A percentile compares a stretch with the other conserved stretches of the same genome.
These are phyloP conservation scores for Brassica napus DNA, from an alignment of 345 rosid genomes.

Conservation along the genomic window DNA sequence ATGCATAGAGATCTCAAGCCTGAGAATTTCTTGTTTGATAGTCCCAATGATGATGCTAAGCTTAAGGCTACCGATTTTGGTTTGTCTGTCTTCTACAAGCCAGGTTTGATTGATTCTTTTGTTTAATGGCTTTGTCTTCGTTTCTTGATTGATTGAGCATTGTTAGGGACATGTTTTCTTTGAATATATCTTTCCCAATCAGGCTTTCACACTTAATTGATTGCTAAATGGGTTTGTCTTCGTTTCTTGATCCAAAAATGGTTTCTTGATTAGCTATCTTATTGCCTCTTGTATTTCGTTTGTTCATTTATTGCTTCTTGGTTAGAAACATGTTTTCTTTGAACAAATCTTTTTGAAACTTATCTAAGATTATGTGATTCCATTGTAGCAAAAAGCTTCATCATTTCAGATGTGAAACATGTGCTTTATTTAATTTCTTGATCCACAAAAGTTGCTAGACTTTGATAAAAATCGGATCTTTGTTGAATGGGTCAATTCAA, in stretches of 20 bases:
- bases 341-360: background rate
- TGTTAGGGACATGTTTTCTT: too few relatives aligned
- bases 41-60: slow-evolving; percentile 65
- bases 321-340: background rate
- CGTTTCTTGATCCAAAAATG: slow-evolving; percentile 3
- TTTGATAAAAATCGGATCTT: background rate
- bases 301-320: slow-evolving; percentile 8
- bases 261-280: background rate
- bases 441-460: background rate
- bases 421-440: background rate
- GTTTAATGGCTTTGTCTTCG: background rate
- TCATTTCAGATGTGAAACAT: background rate
- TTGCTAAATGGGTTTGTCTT: background rate
- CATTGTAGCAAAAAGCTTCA: background rate
- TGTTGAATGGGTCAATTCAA: background rate
- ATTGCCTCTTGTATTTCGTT: background rate
- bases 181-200: too few relatives aligned
- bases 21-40: slow-evolving; percentile 94
- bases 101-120: slow-evolving; percentile 51
- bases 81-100: slow-evolving; percentile 87
- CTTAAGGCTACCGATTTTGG: slow-evolving; percentile 94
- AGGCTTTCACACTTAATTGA: too few relatives aligned
- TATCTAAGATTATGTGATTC: background rate
- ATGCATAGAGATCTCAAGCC: slow-evolving; percentile 99
- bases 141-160: background rate